Evolutionary conservation across 2,329 filamentous ascomycete species (phyloP).

Genomic region (Mycosphaerella arachidis): DNA sequence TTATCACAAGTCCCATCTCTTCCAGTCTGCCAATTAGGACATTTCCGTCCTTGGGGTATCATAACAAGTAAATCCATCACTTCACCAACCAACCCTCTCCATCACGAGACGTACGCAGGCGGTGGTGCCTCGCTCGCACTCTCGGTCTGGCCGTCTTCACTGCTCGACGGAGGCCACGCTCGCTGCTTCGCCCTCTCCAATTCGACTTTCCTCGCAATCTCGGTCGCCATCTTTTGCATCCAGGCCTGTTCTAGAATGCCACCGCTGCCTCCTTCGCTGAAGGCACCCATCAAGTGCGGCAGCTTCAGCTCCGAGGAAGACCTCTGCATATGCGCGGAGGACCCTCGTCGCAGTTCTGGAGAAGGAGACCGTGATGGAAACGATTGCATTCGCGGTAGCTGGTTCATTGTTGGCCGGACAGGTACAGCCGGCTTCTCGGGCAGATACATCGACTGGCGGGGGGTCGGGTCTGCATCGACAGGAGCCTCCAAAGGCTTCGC

Average conservation of each 20-base stretch:
- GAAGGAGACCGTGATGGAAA: conserved; percentile 22
- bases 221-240: conserved; percentile 89
- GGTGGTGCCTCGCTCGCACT: conserved; percentile 26
- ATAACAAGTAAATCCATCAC: background rate
- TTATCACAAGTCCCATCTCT: background rate
- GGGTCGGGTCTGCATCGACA: conserved; percentile 37
- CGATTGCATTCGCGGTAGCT: conserved; percentile 15
- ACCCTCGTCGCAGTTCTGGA: conserved; percentile 18
- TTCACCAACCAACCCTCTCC: background rate
- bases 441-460: conserved; percentile 27
- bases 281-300: conserved; percentile 21
- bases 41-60: background rate
- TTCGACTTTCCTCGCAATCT: conserved; percentile 82
- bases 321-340: conserved; percentile 10
- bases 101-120: conserved; percentile 35
- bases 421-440: conserved; percentile 13
- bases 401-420: conserved; percentile 8
- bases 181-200: conserved; percentile 63
- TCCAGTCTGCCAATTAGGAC: background rate
- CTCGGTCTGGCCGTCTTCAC: conserved; percentile 15
- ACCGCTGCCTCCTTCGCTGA: conserved; percentile 32
- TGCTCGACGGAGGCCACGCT: conserved; percentile 15
- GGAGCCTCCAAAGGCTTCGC: conserved; percentile 6
- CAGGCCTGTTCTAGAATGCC: conserved; percentile 74
- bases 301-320: conserved; percentile 19